Conservation (phyloP, 208 protist genomes). For the Leptomonas pyrrhocoris region DNA sequence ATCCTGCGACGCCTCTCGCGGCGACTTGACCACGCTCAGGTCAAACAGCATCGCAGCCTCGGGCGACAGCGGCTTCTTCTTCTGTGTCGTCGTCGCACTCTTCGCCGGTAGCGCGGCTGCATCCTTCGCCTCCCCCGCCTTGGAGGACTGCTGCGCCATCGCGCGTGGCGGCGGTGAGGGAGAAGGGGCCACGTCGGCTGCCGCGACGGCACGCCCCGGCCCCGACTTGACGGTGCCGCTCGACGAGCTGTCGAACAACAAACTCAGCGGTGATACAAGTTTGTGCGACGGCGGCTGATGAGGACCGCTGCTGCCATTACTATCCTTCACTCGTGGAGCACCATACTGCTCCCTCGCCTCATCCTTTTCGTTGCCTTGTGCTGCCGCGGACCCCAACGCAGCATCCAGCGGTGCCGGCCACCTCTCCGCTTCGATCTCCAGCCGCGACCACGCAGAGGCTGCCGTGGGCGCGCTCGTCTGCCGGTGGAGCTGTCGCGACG, state of each 20-base stretch:
- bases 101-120: background rate
- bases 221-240: background rate
- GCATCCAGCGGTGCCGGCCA: background rate
- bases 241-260: conserved; percentile 1
- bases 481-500: background rate
- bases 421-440: background rate
- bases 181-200: background rate
- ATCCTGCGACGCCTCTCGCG: background rate
- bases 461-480: background rate
- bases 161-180: background rate
- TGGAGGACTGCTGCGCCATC: background rate
- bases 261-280: background rate
- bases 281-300: background rate
- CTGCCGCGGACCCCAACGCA: background rate
- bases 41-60: conserved; percentile 21
- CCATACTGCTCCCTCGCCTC: no score
- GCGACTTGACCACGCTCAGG: background rate
- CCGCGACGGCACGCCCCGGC: no score
- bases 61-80: background rate
- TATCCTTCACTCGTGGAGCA: background rate
- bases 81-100: background rate
- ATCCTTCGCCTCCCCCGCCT: no score
- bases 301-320: no score
- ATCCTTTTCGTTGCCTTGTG: background rate
- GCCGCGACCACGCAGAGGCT: conserved; percentile 1